Evolutionary conservation across 2,329 filamentous ascomycete species (phyloP).

Genomic region (Aspergillus pseudoterreus): DNA sequence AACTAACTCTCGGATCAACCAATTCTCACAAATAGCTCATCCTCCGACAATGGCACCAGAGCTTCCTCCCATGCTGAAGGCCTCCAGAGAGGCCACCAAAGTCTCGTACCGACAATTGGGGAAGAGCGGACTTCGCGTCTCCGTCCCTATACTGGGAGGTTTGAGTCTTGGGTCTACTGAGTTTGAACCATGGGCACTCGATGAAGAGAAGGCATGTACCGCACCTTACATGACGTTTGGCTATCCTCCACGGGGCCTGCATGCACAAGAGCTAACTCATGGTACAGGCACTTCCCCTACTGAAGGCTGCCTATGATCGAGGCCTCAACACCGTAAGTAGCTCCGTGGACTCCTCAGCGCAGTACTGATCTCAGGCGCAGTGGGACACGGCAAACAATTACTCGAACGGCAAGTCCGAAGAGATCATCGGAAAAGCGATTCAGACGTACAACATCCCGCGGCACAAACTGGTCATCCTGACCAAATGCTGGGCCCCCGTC

Average conservation of each 20-base stretch:
- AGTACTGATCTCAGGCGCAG: too few species aligned
- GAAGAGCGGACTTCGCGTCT: neutral
- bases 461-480: slow-evolving; percentile 61
- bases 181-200: neutral
- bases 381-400: slow-evolving; percentile 35
- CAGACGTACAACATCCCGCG: slow-evolving; percentile 64
- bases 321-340: neutral
- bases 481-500: slow-evolving; percentile 50
- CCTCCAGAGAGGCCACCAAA: neutral
- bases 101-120: neutral
- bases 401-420: slow-evolving; percentile 62
- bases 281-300: neutral
- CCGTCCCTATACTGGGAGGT: neutral
- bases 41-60: neutral
- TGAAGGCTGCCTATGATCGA: neutral
- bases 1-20: too few species aligned
- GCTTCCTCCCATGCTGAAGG: neutral
- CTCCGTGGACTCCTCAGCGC: neutral
- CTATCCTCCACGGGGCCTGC: too few species aligned
- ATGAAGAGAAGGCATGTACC: neutral
- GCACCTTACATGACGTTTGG: neutral
- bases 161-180: neutral
- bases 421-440: slow-evolving; percentile 64
- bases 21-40: too few species aligned
- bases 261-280: neutral